A percentile compares a stretch with the other conserved stretches of the same genome.
These are phyloP conservation scores for Ochetophila trinervis DNA, from an alignment of 306 rosid genomes.

Conservation along the genomic window DNA sequence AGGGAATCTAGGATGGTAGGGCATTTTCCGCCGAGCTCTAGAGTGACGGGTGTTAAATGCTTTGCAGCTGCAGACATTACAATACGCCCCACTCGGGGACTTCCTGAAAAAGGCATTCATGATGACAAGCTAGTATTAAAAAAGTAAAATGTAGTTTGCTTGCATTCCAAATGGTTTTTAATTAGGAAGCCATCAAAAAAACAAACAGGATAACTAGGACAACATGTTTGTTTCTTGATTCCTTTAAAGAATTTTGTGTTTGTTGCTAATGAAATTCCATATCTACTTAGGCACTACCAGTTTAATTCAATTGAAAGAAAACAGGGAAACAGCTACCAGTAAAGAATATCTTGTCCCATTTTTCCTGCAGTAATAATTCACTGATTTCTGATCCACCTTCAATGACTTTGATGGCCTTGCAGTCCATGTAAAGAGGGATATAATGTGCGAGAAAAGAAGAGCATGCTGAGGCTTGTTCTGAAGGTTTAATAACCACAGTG, in stretches of 20 bases:
- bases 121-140: background rate
- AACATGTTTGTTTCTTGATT: too few species aligned
- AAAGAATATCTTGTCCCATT: slow-evolving; percentile 92
- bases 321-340: slow-evolving; percentile 50
- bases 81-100: slow-evolving; percentile 50
- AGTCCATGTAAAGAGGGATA: slow-evolving; percentile 71
- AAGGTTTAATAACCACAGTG: slow-evolving; percentile 60
- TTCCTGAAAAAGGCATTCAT: slow-evolving; percentile 45
- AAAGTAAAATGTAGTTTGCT: background rate
- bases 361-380: slow-evolving; percentile 51
- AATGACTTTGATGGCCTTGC: slow-evolving; percentile 58
- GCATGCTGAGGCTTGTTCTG: slow-evolving; percentile 71
- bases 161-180: too few species aligned
- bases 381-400: slow-evolving; percentile 61
- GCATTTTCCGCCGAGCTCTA: slow-evolving; percentile 97
- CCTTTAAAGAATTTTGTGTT: too few species aligned
- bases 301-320: too few species aligned
- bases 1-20: slow-evolving; percentile 77
- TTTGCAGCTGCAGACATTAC: slow-evolving; percentile 88
- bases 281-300: too few species aligned
- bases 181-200: too few species aligned
- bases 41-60: slow-evolving; percentile 82
- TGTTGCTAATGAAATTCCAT: too few species aligned
- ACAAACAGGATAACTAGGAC: too few species aligned
- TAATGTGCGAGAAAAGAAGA: slow-evolving; percentile 62